phyloP scores from a whole-genome alignment of 257 asterid species.

The Verbena officinalis region DNA sequence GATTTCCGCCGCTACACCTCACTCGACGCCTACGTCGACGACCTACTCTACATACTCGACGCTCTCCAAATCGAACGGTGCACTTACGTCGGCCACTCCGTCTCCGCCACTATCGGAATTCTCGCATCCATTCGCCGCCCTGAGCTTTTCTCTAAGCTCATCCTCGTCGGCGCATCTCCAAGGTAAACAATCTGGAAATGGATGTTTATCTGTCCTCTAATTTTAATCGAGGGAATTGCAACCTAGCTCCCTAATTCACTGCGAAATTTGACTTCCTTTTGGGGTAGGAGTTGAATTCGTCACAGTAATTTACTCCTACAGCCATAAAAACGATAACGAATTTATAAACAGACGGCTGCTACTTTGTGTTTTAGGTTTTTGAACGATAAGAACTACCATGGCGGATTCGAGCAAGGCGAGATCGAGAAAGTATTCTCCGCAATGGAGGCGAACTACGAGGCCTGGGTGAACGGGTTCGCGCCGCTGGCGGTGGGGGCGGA shows the following conservation, averaged over 20 bases:
- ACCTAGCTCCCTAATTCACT: not conserved
- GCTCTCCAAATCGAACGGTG: conserved; percentile 63
- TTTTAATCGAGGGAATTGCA: no score
- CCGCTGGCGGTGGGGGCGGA: conserved; percentile 97
- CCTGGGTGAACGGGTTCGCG: conserved; percentile 93
- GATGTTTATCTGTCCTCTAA: conserved; percentile 15
- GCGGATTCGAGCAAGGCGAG: conserved; percentile 81
- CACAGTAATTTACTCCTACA: not conserved
- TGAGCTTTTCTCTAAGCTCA: conserved; percentile 78
- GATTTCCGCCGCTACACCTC: conserved; percentile 84
- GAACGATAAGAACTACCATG: conserved; percentile 80
- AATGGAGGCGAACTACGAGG: conserved; percentile 86
- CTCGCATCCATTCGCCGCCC: conserved; percentile 95
- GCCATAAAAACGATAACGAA: not conserved
- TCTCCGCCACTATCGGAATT: conserved; percentile 93
- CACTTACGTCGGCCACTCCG: conserved; percentile 90
- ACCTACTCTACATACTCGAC: conserved; percentile 71
- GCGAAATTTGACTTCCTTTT: no score
- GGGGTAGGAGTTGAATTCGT: no score
- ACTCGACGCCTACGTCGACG: conserved; percentile 90
- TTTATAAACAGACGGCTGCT: not conserved
- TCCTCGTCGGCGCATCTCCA: conserved; percentile 92
- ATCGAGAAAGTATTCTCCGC: conserved; percentile 75
- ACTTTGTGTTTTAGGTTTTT: conserved; percentile 64
- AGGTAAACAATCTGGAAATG: conserved; percentile 50